Conservation (phyloP, 2,329 filamentous ascomycete species). For the Xylariaceae sp. region DNA sequence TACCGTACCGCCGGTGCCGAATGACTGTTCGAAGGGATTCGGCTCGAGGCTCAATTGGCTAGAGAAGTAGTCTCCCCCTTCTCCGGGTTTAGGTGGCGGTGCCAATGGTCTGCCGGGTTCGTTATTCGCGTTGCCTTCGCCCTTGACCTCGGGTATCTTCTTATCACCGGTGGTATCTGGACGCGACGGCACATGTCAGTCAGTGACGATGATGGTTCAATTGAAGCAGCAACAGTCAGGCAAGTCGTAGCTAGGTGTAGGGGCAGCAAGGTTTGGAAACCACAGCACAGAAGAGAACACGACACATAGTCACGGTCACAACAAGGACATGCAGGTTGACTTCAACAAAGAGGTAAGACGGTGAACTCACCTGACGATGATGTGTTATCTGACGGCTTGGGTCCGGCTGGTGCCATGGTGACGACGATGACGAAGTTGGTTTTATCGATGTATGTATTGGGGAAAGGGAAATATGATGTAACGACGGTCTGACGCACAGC, state of each 20-base stretch:
- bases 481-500: constrained; percentile 40
- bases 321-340: constrained; percentile 14
- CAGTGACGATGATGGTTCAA: constrained; percentile 29
- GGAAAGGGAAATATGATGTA: constrained; percentile 46
- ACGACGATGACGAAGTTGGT: constrained; percentile 45
- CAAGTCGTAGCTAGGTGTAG: constrained; percentile 3
- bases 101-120: constrained; percentile 71
- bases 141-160: constrained; percentile 56
- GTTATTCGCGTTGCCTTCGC: constrained; percentile 58
- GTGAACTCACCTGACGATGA: constrained; percentile 44
- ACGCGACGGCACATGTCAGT: constrained; percentile 36
- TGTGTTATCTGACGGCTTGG: constrained; percentile 44
- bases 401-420: constrained; percentile 45
- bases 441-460: constrained; percentile 37
- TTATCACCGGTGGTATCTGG: constrained; percentile 53
- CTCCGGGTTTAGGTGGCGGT: constrained; percentile 71
- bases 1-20: constrained; percentile 66
- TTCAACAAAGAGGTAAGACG: constrained; percentile 3
- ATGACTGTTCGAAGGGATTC: constrained; percentile 97
- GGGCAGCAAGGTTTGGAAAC: constrained; percentile 5
- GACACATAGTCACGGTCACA: constrained; percentile 15
- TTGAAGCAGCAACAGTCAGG: constrained; percentile 7
- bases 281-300: neutral
- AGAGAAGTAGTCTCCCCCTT: constrained; percentile 69
- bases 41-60: constrained; percentile 78